phyloP scores from a whole-genome alignment of 345 rosid species.

The Populus tremula region DNA sequence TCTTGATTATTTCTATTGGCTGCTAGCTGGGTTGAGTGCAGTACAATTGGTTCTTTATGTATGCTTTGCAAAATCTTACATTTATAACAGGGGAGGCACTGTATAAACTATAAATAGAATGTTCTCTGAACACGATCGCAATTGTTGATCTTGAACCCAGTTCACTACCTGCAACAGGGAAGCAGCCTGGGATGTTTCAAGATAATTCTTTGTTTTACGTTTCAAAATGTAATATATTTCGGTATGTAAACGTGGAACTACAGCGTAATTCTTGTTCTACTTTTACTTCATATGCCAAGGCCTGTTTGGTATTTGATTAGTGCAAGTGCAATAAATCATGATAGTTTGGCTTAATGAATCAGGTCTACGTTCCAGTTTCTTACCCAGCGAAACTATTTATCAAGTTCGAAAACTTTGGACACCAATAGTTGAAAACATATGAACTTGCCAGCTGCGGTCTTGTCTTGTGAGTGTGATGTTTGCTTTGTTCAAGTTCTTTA shows the following conservation, averaged over 20 bases:
- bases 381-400: too few relatives aligned
- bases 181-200: not conserved
- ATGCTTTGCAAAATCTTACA: constrained; percentile 5
- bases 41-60: not conserved
- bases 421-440: too few relatives aligned
- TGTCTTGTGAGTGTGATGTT: too few relatives aligned
- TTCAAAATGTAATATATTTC: not conserved
- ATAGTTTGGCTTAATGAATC: too few relatives aligned
- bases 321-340: too few relatives aligned
- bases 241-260: not conserved
- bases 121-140: not conserved
- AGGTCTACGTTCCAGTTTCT: too few relatives aligned
- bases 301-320: too few relatives aligned
- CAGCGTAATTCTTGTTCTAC: not conserved
- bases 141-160: not conserved
- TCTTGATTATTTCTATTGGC: constrained; percentile 22
- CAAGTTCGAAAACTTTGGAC: too few relatives aligned
- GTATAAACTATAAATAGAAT: not conserved
- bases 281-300: not conserved
- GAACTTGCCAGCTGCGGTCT: too few relatives aligned
- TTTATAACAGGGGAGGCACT: not conserved
- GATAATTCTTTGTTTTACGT: too few relatives aligned
- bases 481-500: too few relatives aligned
- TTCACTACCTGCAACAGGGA: not conserved
- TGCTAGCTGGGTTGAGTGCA: constrained; percentile 3